Conservation (phyloP, 2,329 filamentous ascomycete species). For the Paecilomyces fulvus region DNA sequence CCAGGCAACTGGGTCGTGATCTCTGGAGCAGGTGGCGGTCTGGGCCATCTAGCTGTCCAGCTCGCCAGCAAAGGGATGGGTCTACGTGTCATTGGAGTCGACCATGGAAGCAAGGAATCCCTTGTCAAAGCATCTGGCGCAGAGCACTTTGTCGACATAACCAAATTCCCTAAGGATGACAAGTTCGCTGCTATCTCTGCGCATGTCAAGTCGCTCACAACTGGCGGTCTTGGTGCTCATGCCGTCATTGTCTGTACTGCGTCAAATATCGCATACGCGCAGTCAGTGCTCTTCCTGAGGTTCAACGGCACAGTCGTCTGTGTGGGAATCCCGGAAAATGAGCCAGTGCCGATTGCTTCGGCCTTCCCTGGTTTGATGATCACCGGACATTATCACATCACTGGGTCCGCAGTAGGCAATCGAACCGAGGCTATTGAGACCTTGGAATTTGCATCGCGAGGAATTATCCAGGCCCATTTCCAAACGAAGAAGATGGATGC, state of each 20-base stretch:
- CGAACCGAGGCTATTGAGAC: conserved; percentile 43
- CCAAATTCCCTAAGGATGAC: conserved; percentile 39
- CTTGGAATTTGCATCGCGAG: conserved; percentile 40
- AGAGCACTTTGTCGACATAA: conserved; percentile 58
- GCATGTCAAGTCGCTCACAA: conserved; percentile 48
- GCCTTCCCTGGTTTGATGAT: conserved; percentile 38
- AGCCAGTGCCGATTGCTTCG: conserved; percentile 35
- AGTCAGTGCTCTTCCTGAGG: conserved; percentile 40
- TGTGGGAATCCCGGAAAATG: conserved; percentile 44
- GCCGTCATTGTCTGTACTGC: conserved; percentile 51
- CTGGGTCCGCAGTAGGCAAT: conserved; percentile 44
- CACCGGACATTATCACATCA: conserved; percentile 36
- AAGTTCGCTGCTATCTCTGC: conserved; percentile 42
- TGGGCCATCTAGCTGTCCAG: conserved; percentile 58
- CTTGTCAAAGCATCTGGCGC: conserved; percentile 53
- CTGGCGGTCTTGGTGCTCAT: conserved; percentile 49
- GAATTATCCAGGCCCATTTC: conserved; percentile 39
- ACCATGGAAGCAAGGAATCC: conserved; percentile 53
- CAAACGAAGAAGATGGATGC: conserved; percentile 41
- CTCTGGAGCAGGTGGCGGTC: conserved; percentile 52
- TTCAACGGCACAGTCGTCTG: conserved; percentile 45
- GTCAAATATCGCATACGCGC: conserved; percentile 43
- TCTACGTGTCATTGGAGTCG: conserved; percentile 57
- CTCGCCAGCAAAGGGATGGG: conserved; percentile 54
- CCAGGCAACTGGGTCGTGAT: conserved; percentile 55